These are phyloP conservation scores for Myrica gale DNA, from an alignment of 306 rosid species.

Conservation along the genomic window DNA sequence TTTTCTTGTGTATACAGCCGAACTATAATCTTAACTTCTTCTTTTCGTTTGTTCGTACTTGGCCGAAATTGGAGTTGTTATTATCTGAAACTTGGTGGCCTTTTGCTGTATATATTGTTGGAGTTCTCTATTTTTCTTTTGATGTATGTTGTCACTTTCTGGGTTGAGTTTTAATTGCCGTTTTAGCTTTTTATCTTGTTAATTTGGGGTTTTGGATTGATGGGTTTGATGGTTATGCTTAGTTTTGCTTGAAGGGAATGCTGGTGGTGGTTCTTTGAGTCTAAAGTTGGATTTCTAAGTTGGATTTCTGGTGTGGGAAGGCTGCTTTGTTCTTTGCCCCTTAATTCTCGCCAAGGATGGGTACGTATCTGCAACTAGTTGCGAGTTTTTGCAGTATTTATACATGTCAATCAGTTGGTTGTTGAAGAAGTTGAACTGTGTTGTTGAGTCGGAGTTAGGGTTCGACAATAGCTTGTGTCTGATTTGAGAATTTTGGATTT, in stretches of 20 bases:
- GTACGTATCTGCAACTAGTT: slow-evolving; percentile 5
- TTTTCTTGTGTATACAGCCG: background rate
- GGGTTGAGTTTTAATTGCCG: slow-evolving; percentile 17
- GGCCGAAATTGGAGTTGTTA: background rate
- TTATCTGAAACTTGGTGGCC: slow-evolving; percentile 15
- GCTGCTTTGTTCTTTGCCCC: slow-evolving; percentile 16
- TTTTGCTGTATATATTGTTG: slow-evolving; percentile 11
- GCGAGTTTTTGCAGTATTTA: background rate
- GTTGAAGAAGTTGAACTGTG: slow-evolving; percentile 16
- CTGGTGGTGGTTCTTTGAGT: slow-evolving; percentile 26
- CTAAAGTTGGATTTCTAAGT: slow-evolving; percentile 11
- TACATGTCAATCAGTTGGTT: background rate
- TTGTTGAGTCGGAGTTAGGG: slow-evolving; percentile 11
- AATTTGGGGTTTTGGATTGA: slow-evolving; percentile 22
- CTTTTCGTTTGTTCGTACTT: background rate
- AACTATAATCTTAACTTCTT: background rate
- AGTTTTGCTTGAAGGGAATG: slow-evolving; percentile 33
- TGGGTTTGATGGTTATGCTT: slow-evolving; percentile 30
- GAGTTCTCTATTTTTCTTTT: background rate
- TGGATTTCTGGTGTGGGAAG: slow-evolving; percentile 16
- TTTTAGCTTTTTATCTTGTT: slow-evolving; percentile 8
- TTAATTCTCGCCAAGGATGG: background rate
- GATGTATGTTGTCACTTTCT: background rate
- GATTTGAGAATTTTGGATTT: too few species aligned
- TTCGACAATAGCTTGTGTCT: too few species aligned